phyloP scores from a whole-genome alignment of 164 flowering plant species.

The Platanus orientalis region DNA sequence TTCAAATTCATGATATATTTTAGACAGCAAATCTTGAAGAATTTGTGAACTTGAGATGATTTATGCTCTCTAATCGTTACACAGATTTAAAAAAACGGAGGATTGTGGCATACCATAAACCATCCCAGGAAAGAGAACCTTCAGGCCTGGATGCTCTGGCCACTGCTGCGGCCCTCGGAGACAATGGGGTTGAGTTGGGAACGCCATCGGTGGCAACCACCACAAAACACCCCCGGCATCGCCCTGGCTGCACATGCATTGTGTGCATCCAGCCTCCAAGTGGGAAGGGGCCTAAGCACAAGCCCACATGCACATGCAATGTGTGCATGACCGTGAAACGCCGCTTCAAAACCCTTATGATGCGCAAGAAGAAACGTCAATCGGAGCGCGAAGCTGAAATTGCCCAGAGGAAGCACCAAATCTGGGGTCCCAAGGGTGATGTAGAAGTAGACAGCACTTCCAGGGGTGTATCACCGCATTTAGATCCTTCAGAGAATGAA shows the following conservation, averaged over 20 bases:
- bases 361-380: constrained; percentile 61
- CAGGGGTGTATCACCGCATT: constrained; percentile 16
- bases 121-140: constrained; percentile 40
- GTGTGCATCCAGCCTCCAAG: constrained; percentile 99
- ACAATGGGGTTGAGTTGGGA: constrained; percentile 35
- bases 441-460: constrained; percentile 50
- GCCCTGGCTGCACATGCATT: constrained; percentile 91
- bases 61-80: not conserved
- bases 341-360: constrained; percentile 63
- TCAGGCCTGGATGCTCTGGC: constrained; percentile 90
- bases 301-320: constrained; percentile 58
- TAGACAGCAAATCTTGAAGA: too few species aligned
- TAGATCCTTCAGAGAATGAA: constrained; percentile 33
- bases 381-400: constrained; percentile 80
- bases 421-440: constrained; percentile 35
- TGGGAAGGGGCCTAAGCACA: constrained; percentile 88
- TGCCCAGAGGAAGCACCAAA: constrained; percentile 42
- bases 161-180: constrained; percentile 83
- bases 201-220: constrained; percentile 62
- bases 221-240: constrained; percentile 94
- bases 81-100: constrained; percentile 66
- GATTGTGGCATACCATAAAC: constrained; percentile 24
- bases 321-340: constrained; percentile 68
- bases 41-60: too few species aligned
- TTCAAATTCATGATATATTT: not conserved